Evolutionary conservation across 768 basidiomycete genomes (phyloP), one percentile per base, ranked within the genome.

Genomic region (Collybia mongolica): DNA sequence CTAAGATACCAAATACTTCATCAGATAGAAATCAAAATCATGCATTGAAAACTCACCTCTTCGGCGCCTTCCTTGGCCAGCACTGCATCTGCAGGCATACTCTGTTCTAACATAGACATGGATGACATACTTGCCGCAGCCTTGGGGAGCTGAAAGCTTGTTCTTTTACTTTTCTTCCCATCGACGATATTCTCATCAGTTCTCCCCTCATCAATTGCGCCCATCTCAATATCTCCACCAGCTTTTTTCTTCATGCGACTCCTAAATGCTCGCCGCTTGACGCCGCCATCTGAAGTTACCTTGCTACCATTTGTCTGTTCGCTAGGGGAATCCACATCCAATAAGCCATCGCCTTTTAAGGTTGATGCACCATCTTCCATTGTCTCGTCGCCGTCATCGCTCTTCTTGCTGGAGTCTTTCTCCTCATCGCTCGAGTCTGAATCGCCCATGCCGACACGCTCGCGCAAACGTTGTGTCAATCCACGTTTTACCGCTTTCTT

Each of bases 41-140:
- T 19, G 23, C 17, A 46, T 46, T 20, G 7, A 48, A 26, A 15
- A 64, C 75, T 52, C 42, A 88, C 88, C 72, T 88, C 83, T n/a
- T 85, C 82, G 28, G 88, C 90, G 43, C 79, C 80, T 54, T 82
- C 80, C 60, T 89, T 84, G 2, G 82, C 78, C 52, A 94, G 68
- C 47, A 93, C 86, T 14, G 92, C 92, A 69, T 93, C 92, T 35
- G 90, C 88, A 39, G 92, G 92, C 82, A 92, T 90, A 59, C 77
- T 86, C 65, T 93, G 92, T 66, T 93, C 92, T 45, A 83, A 67
- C 45, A 68, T 71, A 49, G 74, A 73, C 62, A 77, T 72, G 3
- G 71, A 72, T 6, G 71, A 65, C 68, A 77, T 75, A 4, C 67
- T 70, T n/a, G 68, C 60, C 19, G 70, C 66, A 3, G 70, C 64